These are phyloP conservation scores for Casuarina glauca DNA, from an alignment of 306 rosid species.

Conservation along the genomic window DNA sequence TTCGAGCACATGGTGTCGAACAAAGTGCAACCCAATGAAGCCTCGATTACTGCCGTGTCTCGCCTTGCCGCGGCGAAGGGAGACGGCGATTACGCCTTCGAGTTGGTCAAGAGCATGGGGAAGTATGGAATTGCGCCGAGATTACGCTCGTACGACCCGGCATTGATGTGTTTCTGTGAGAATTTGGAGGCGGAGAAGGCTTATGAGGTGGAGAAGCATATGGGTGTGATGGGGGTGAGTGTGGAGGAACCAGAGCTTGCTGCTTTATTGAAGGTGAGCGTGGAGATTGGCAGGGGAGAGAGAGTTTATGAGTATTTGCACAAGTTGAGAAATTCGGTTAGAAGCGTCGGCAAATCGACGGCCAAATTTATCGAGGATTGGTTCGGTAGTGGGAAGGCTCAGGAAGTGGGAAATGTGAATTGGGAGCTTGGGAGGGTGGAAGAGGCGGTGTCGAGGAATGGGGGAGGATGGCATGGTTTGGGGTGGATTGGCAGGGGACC, in stretches of 20 bases:
- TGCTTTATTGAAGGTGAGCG: slow-evolving; percentile 67
- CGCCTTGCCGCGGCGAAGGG: slow-evolving; percentile 74
- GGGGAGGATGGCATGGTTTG: slow-evolving; percentile 95
- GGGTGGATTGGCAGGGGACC: slow-evolving; percentile 90
- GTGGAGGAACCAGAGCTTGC: slow-evolving; percentile 71
- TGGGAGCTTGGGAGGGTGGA: slow-evolving; percentile 39
- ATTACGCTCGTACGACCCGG: slow-evolving; percentile 72
- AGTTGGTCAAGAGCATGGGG: slow-evolving; percentile 50
- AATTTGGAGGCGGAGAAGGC: slow-evolving; percentile 66
- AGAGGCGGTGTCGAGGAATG: slow-evolving; percentile 55
- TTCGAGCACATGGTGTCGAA: slow-evolving; percentile 54
- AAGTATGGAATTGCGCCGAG: slow-evolving; percentile 49
- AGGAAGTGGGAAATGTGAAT: slow-evolving; percentile 44
- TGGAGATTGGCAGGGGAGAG: slow-evolving; percentile 45
- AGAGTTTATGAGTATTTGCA: slow-evolving; percentile 78
- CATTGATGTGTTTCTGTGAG: slow-evolving; percentile 66
- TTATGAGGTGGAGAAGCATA: slow-evolving; percentile 69
- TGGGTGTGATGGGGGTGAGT: slow-evolving; percentile 45
- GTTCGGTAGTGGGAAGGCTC: slow-evolving; percentile 56
- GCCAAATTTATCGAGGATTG: slow-evolving; percentile 63
- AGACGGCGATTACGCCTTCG: slow-evolving; percentile 62
- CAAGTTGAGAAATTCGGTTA: slow-evolving; percentile 60
- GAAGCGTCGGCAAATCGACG: slow-evolving; percentile 58
- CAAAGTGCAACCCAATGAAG: slow-evolving; percentile 65
- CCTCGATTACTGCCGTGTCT: slow-evolving; percentile 68